Base-by-base conservation (phyloP, 257 asterid genomes). In the Ballota nigra region DNA sequence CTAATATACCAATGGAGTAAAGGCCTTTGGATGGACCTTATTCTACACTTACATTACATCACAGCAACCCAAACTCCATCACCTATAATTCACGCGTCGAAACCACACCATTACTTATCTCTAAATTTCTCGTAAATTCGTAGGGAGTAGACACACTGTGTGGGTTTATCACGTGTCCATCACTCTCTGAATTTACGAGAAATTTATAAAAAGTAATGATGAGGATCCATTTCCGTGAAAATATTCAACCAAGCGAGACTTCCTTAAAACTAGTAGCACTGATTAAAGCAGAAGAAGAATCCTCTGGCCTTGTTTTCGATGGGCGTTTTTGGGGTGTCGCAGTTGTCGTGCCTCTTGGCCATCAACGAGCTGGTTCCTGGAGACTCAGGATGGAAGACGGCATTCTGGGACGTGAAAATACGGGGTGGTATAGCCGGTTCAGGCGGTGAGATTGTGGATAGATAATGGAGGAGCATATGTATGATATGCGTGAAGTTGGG, bases 351-450 rank as follows among this genome's bases (percentile, higher is more conserved):
- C 49, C 89, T 82, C 82, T 83, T 83, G 52, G 91, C 77, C 97
- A 95, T 91, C 83, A 95, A 77, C 2, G 99, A 82, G 70, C 99
- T 86, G 9, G 97, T 92, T 55, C 99, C 98, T 0, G 98, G 97
- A 74, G 98, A 95, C 73, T 92, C 98, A 0, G 97, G 99, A 58
- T 97, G 89, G 36, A 87, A 83, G 74, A 90, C 86, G 2, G 84
- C 72, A 59, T 89, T 91, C 63, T 81, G 83, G 0, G 97, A 86
- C 53, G 87, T 70, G 80, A 88, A 90, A 40, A 86, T 84, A 53
- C 88, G 62, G n/a, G 75, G 86, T 4, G 95, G 97, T 22, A 84
- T 67, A 10, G 76, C 87, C 0, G 98, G 90, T 51, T 85, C 86
- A 1, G 86, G 88, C 0, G 96, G 96, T 4, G 96, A 88, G 29